Base-by-base conservation (phyloP, 73 alveolate genomes). In the Tetrahymena malaccensis region DNA sequence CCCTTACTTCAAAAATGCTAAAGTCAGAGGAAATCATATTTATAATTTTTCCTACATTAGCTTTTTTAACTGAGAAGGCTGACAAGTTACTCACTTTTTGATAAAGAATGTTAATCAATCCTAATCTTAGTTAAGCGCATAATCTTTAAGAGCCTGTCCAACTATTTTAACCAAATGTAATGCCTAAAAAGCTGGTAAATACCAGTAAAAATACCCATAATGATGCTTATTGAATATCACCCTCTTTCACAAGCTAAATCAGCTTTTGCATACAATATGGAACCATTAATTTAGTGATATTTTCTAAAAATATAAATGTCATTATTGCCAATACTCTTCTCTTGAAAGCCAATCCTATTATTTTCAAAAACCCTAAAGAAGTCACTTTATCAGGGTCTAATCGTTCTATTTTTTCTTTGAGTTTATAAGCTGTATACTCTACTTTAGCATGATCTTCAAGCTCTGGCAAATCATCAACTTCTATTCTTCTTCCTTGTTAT, bases 1-100 rank as follows among this genome's bases (percentile, higher is more conserved):
- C 85, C 43, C 93, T 34, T 25, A 35, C 44, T 85, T 94, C 96
- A 38, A 94, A 85, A 3, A 34, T 35, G 44, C 93, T 94, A 31
- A 94, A 85, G 38, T 94, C 96, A 19, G 95, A 94, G 25, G 96
- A 94, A 15, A 94, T 44, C 55, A 94, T 34, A 35, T 94, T 94
- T 31, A 94, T 34, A 19, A 94, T 94, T 35, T 94, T 94, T 84
- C 96, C 96, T 12, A 94, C 94, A 43, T 94, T 94, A 16, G 96
- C 96, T 43, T 94, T 94, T 43, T 94, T 94, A n/a, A 94, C 93
- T 8, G 96, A 83, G 31, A n/a, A 94, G 0, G 93, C 50, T 43
- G 95, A 85, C 43, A 94, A 31, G 13, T 94, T 94, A 31, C 83
- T 94, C 6, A 94, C 35, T 55, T 55, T 94, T 27, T 94, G 84